Evolutionary conservation across 768 basidiomycete species (phyloP), one percentile per base, ranked within the genome.

Genomic region (Postia placenta): DNA sequence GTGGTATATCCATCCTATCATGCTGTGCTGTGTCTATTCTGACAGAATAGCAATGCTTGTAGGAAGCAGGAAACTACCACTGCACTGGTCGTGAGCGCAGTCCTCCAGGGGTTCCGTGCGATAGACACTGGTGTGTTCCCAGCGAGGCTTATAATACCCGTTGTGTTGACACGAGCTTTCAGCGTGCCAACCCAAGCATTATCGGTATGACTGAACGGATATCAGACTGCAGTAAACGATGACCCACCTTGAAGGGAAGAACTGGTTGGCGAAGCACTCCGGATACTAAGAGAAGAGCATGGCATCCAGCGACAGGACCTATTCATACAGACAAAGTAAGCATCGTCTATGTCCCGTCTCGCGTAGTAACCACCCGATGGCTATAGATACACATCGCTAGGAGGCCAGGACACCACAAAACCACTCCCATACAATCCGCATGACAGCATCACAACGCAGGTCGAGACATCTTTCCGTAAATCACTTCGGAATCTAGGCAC

Each of bases 1-100:
- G 6, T 73, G 71, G 72, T 68, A 35, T 35, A 44, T 9, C 53
- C 42, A 12, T n/a, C 20, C 5, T 20, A 6, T 11, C 19, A 7
- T 33, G 12, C 5, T 14, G 3, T 22, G 28, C 4, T 4, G 24
- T 35, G 17, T 23, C 22, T 5, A 5, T 15, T 15, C 15, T 23
- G 15, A 7, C 11, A 11, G 11, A 11, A 45, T 9, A 35, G 7
- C 25, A 36, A 11, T 4, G 3, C 30, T 23, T 28, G 19, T 56
- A 90, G 87, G 89, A 92, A 92, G 70, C 82, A 82, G 58, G 83
- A 85, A 47, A 64, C 73, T 20, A 92, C 91, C 0, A 67, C 80
- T 0, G 66, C 71, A 3, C 75, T 91, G 2, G 88, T 92, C 17
- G 67, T 84, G 43, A 74, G 71, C 47, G 91, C 91, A 9, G 78